phyloP scores from a whole-genome alignment of 495 filamentous ascomycete species.

The Xylaria castorea region DNA sequence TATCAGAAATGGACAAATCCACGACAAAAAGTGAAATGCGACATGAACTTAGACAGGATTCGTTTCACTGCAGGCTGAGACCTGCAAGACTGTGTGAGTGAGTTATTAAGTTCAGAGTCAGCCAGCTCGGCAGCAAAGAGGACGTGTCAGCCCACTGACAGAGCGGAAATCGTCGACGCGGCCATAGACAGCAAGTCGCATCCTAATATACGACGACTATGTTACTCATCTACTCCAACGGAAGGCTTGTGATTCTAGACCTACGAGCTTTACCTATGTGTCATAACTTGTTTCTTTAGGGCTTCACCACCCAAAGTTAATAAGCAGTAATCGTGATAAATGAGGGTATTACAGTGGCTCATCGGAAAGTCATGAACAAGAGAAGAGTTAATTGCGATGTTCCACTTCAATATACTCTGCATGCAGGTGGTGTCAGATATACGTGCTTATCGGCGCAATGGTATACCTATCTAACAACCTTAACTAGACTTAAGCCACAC shows the following conservation, averaged over 20 bases:
- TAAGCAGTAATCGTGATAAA: not conserved
- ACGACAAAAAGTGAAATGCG: not conserved
- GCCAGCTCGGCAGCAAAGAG: not conserved
- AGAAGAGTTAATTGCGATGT: not conserved
- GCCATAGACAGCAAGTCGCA: not conserved
- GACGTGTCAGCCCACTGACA: not conserved
- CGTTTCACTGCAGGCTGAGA: not conserved
- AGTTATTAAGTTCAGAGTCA: not conserved
- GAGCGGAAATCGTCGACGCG: not conserved
- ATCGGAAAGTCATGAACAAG: not conserved
- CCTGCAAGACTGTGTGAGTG: not conserved
- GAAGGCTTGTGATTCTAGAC: not conserved
- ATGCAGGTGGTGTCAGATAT: not conserved
- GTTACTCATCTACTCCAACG: not conserved
- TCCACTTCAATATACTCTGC: not conserved
- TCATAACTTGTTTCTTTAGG: not conserved
- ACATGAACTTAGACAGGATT: not conserved
- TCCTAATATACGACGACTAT: not conserved
- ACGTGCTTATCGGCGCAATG: not conserved
- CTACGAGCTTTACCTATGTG: not conserved
- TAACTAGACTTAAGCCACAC: slow-evolving; percentile 2
- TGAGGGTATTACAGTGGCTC: not conserved
- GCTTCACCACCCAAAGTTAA: not conserved
- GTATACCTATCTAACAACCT: too few relatives aligned
- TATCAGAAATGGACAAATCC: not conserved